Evolutionary conservation across 2,329 filamentous ascomycete species (phyloP), one percentile per base, ranked within the genome.

Genomic region (Plectosphaerella cucumerina): DNA sequence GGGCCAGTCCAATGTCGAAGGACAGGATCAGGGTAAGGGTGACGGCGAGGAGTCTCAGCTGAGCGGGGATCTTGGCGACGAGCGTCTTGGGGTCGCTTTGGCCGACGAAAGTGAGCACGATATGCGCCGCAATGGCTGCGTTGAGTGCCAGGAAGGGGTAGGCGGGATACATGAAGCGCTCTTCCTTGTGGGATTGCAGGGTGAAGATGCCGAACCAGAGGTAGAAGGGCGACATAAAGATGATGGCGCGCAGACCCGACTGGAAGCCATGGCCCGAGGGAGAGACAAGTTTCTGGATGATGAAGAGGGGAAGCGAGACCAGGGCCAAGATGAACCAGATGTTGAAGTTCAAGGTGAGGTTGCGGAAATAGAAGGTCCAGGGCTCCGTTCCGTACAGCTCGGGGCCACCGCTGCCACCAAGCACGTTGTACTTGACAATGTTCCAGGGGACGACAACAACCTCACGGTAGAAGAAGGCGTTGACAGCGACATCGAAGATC

Each of bases 81-180:
- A 93, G 62, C 1, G 81, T 81, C 59, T 79, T 83, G 0, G 86
- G 83, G 53, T 89, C 79, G 1, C 80, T 79, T 20, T 84, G 85
- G 17, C 92, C 90, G 45, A 96, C 71, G 35, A 86, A 85, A 12
- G 84, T 77, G 15, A 97, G 77, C 2, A 95, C 63, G 52, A 95
- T 87, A 66, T 97, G 91, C 34, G 95, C 73, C 4, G 89, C 82
- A 49, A 97, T 80, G 9, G 93, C 89, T 3, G 92, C 92, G 62
- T 96, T 97, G 34, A 99, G 76, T 0, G 89, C 87, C 35, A 99
- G 76, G 56, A 93, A 90, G 1, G 94, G 94, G 62, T 99, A 99
- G 2, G 84, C 89, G 0, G 94, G 94, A 62, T 96, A 99, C 92
- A 99, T 97, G 74, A 99, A 99, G 6, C 94, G 81, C 70, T 99